These are phyloP conservation scores for Saccharomyces pastorianus DNA, from an alignment of 1,139 yeast species.

Conservation along the genomic window DNA sequence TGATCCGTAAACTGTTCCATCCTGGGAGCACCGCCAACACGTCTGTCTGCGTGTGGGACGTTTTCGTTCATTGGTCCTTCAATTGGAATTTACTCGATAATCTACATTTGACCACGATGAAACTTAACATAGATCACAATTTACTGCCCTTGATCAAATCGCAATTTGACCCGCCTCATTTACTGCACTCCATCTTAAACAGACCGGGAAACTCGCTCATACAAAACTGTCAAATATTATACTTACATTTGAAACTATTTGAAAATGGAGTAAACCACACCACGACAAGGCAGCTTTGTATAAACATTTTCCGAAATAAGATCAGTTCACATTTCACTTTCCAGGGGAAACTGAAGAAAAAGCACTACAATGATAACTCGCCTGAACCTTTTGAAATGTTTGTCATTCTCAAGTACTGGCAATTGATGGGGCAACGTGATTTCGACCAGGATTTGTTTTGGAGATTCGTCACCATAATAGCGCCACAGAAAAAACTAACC, in stretches of 20 bases:
- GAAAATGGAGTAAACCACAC: neutral
- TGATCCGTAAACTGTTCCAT: neutral
- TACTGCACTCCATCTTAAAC: neutral
- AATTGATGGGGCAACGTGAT: neutral
- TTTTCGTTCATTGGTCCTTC: neutral
- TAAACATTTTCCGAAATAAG: neutral
- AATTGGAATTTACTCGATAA: neutral
- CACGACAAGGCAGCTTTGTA: neutral
- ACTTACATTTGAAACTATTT: neutral
- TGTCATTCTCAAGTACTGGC: neutral
- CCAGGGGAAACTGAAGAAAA: neutral
- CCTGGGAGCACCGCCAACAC: neutral
- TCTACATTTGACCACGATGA: neutral
- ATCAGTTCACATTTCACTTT: neutral
- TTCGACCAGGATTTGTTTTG: neutral
- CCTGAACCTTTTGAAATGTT: neutral
- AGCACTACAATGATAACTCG: neutral
- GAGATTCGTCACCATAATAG: neutral
- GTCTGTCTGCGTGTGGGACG: neutral
- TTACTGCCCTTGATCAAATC: neutral
- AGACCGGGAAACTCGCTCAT: neutral
- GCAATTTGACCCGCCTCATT: neutral
- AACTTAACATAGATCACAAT: neutral
- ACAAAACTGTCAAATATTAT: constrained; percentile 1
- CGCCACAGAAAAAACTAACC: neutral